A percentile compares a stretch with the other conserved stretches of the same genome.
These are phyloP conservation scores for Fusarium redolens DNA, from an alignment of 2,329 filamentous ascomycete genomes.

Conservation along the genomic window DNA sequence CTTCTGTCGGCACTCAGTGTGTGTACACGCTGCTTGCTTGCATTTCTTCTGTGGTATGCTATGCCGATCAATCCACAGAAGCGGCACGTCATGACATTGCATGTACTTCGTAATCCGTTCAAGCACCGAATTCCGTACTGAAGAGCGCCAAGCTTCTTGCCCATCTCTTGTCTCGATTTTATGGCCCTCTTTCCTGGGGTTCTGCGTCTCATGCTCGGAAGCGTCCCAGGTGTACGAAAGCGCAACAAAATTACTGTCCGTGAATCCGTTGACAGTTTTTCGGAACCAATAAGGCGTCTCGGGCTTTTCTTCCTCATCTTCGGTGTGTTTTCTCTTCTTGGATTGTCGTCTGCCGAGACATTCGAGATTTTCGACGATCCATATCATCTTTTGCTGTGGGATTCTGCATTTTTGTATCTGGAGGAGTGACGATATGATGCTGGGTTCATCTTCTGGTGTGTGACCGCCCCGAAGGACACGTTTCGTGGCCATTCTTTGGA, in stretches of 20 bases:
- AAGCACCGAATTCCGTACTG: constrained; percentile 42
- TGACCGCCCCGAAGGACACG: neutral
- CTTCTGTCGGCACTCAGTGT: constrained; percentile 41
- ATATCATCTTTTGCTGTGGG: constrained; percentile 35
- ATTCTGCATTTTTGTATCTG: constrained; percentile 21
- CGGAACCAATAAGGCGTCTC: constrained; percentile 24
- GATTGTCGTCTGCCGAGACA: constrained; percentile 17
- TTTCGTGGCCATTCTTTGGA: constrained; percentile 1
- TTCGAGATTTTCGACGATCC: constrained; percentile 37
- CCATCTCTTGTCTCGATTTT: constrained; percentile 17
- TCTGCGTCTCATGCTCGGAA: constrained; percentile 16
- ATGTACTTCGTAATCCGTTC: constrained; percentile 43
- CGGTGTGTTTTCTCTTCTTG: constrained; percentile 8
- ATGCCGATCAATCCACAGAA: constrained; percentile 48
- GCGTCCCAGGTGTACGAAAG: constrained; percentile 37
- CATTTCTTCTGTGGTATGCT: constrained; percentile 44
- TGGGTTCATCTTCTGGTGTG: rapidly evolving
- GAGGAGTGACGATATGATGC: neutral
- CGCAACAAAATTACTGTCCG: constrained; percentile 10
- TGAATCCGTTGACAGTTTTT: constrained; percentile 16
- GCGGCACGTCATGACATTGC: constrained; percentile 22
- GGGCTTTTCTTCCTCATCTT: rapidly evolving
- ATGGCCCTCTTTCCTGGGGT: neutral
- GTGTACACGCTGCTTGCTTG: constrained; percentile 14
- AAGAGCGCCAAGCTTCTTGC: constrained; percentile 7